These are phyloP conservation scores for Carex littledalei DNA, from an alignment of 176 grass and related monocot genomes.

Conservation along the genomic window DNA sequence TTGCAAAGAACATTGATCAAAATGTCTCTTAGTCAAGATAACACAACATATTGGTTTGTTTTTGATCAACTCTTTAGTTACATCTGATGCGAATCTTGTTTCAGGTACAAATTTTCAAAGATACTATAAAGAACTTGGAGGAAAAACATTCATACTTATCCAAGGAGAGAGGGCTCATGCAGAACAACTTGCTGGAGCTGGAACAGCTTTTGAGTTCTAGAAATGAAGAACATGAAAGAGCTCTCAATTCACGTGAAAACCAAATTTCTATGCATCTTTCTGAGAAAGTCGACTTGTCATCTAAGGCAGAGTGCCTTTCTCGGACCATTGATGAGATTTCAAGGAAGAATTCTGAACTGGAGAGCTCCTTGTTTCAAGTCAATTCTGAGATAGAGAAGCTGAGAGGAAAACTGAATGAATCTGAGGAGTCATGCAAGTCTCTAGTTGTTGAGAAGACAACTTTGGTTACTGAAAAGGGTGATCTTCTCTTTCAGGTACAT, in stretches of 20 bases:
- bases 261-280: slow-evolving; percentile 43
- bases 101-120: slow-evolving; percentile 33
- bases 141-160: slow-evolving; percentile 45
- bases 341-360: slow-evolving; percentile 21
- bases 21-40: not conserved
- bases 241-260: slow-evolving; percentile 34
- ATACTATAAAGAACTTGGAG: slow-evolving; percentile 21
- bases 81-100: not conserved
- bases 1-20: not conserved
- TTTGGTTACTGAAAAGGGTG: slow-evolving; percentile 48
- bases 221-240: slow-evolving; percentile 8
- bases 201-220: slow-evolving; percentile 23
- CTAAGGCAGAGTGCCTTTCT: slow-evolving; percentile 54
- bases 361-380: slow-evolving; percentile 4
- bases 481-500: slow-evolving; percentile 56
- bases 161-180: slow-evolving; percentile 49
- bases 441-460: slow-evolving; percentile 5
- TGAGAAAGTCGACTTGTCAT: slow-evolving; percentile 52
- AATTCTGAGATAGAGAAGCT: slow-evolving; percentile 15
- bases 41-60: not conserved
- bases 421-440: slow-evolving; percentile 14
- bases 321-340: slow-evolving; percentile 29
- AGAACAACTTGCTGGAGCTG: slow-evolving; percentile 35
- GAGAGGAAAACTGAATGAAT: slow-evolving; percentile 17
- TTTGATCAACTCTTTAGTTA: not conserved